phyloP scores from a whole-genome alignment of 202 grass and related monocot genomes.

The Schoenoplectus tabernaemontani region DNA sequence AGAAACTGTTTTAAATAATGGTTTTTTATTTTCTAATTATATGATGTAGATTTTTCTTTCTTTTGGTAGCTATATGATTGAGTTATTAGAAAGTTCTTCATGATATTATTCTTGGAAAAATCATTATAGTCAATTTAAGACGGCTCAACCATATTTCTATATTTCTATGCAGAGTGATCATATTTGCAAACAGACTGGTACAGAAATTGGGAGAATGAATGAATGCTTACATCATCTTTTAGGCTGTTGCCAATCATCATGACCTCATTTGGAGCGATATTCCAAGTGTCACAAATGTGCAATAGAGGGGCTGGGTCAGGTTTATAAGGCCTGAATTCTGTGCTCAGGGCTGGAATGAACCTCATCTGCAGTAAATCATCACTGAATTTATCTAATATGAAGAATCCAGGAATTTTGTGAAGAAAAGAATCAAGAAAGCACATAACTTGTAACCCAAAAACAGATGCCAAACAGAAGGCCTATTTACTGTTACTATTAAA shows the following conservation, averaged over 20 bases:
- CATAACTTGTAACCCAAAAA: neutral
- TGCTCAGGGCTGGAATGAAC: conserved; percentile 71
- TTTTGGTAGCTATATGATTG: neutral
- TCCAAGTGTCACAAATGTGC: conserved; percentile 83
- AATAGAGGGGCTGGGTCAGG: conserved; percentile 86
- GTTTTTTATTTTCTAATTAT: neutral
- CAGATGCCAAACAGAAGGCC: neutral
- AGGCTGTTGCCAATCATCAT: conserved; percentile 91
- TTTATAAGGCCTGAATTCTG: conserved; percentile 91
- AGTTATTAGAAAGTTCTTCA: neutral
- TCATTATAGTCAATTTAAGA: neutral
- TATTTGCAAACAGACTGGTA: neutral
- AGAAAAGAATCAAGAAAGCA: neutral
- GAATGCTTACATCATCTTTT: conserved; percentile 80
- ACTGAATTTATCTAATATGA: neutral
- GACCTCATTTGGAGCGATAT: conserved; percentile 62
- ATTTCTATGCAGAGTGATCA: neutral
- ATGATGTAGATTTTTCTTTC: neutral
- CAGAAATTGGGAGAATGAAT: neutral
- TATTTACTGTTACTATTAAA: neutral
- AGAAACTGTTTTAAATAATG: neutral
- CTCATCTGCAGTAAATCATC: conserved; percentile 37
- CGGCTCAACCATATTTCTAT: neutral
- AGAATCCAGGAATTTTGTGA: neutral
- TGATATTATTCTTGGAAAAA: neutral